Base-by-base conservation (phyloP, 2,329 filamentous ascomycete species). In the Colletotrichum eremochloae region DNA sequence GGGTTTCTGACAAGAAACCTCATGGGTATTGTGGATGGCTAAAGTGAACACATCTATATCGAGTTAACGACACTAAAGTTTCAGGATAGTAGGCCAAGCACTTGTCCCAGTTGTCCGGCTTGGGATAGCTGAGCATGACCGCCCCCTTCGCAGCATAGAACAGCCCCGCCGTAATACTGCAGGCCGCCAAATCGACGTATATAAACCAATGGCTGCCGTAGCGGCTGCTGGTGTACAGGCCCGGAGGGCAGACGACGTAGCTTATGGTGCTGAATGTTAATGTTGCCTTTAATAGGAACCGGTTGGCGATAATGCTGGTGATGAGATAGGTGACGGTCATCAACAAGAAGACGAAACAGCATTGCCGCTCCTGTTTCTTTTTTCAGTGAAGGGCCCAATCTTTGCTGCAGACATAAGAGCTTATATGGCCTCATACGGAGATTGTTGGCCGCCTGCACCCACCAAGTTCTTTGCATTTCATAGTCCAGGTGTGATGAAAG, bases 241-340 rank as follows among this genome's bases (percentile, higher is more conserved):
- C 80, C 0, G 81, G 81, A 1, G 80, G 79, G 68, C 82, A 83
- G 2, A 83, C 58, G 9, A 78, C 78, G 53, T 80, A 83, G 1
- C 81, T 81, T 0, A 78, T 68, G 0, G 80, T 78, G 3, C 81
- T 81, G 14, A 83, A 74, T 50, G 80, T 77, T 5, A 83, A 74
- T 2, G 80, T 80, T 72, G 78, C 76, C 20, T 71, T 72, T 5
- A 82, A 74, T 12, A 80, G 79, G 60, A 81, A 77, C 11, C 78
- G 76, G 72, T 82, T 82, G 20, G 80, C 78, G 14, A 82, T 66
- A 14, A 80, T 77, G 20, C 77, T 78, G 9, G 81, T 80, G 20
- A 77, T 75, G 1, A 83, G 75, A 52, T 81, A 82, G 14, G 80
- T 73, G 57, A 82, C 73, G 1, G 78, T 80, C 76, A 83, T 80